These are phyloP conservation scores for Hypoxylon rickii DNA, from an alignment of 495 filamentous ascomycete genomes.

Conservation along the genomic window DNA sequence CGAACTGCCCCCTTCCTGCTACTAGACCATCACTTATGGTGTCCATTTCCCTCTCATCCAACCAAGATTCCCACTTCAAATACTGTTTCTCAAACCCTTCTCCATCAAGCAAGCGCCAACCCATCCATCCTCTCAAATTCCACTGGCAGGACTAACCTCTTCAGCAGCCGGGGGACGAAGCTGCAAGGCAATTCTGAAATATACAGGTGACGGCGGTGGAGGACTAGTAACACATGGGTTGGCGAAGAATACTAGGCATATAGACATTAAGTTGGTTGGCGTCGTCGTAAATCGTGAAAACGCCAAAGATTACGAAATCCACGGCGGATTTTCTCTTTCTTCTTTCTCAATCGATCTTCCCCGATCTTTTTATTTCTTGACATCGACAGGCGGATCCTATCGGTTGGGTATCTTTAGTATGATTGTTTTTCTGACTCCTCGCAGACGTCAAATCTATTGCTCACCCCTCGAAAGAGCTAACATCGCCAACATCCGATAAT, in stretches of 20 bases:
- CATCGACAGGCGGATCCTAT: constrained; percentile 16
- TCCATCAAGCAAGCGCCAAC: constrained; percentile 5
- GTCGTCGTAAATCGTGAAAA: constrained; percentile 33
- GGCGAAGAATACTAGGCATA: constrained; percentile 35
- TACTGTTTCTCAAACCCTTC: constrained; percentile 5
- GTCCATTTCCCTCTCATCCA: constrained; percentile 6
- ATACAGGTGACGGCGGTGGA: constrained; percentile 31
- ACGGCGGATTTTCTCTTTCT: constrained; percentile 16
- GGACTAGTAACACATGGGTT: constrained; percentile 31
- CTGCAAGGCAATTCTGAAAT: constrained; percentile 34
- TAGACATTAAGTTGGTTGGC: constrained; percentile 41
- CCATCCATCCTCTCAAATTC: constrained; percentile 1
- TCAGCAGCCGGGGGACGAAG: constrained; percentile 35
- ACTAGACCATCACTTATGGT: constrained; percentile 7
- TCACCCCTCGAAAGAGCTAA: constrained; percentile 6
- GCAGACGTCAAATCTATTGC: constrained; percentile 7
- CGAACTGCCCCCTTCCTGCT: constrained; percentile 2
- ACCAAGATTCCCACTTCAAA: constrained; percentile 12
- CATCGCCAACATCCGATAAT: neutral
- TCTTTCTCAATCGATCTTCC: constrained; percentile 1
- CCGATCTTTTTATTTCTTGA: constrained; percentile 5
- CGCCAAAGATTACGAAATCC: constrained; percentile 25
- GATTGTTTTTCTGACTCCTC: constrained; percentile 13
- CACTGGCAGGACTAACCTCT: constrained; percentile 15
- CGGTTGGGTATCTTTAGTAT: constrained; percentile 29